Base-by-base conservation (phyloP, 192 early-diverging fungal species). In the Umbelopsis sp. region DNA sequence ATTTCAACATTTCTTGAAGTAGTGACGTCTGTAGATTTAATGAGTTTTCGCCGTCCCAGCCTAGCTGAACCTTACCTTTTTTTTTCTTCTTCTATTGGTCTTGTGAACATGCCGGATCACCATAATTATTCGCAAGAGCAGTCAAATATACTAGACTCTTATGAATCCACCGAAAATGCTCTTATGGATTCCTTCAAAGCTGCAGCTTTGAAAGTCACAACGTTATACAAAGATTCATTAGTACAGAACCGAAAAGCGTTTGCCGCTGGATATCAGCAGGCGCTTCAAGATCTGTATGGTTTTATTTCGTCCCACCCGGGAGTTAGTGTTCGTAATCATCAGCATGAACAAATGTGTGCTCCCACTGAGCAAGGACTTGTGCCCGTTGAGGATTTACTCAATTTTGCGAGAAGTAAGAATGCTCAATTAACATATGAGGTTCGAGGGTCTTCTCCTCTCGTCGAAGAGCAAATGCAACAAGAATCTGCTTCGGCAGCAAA, bases 141-240 rank as follows among this genome's bases (percentile, higher is more conserved):
- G 18, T 61, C 55, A 30, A 61, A 61, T 23, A 71, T 78, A 45
- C 21, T 78, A 35, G 76, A 78, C 51, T 71, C 72, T 8, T 74
- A 74, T 50, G 81, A 82, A 58, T 74, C 75, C 0, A 78, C 74
- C 18, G 84, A 86, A 64, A 80, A 86, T 50, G 82, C 79, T 5
- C 71, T 86, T 3, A 64, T 86, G 67, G 74, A 77, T 46, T 86
- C 84, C 1, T 86, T 86, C 71, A 86, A 84, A 48, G 80, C 82
- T 35, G 80, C 84, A 20, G 84, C 84, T 16, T 70, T 79, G 15
- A 80, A 79, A 27, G 84, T 86, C 21, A 83, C 84, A 2, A 80
- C 78, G 25, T 74, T 86, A 11, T 86, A 86, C 71, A 86, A 86
- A 68, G 84, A 86, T 49, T 80, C 84, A 3, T 71, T 83, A n/a